Evolutionary conservation across 495 filamentous ascomycete species (phyloP).

Genomic region (Baudoinia panamericana): DNA sequence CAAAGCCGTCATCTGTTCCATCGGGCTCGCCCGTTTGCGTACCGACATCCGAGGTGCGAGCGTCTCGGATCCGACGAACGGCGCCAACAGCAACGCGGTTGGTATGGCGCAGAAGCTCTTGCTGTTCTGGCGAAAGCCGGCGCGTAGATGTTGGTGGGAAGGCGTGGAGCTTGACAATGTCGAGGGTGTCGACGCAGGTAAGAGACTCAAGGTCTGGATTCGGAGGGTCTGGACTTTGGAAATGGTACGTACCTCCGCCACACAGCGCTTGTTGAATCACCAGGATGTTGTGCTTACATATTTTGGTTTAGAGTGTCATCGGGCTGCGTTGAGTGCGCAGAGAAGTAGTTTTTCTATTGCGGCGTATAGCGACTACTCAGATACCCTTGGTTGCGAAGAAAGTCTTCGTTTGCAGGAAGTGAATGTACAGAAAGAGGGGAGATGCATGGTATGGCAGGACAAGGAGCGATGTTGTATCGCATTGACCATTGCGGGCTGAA

Average conservation of each 20-base stretch:
- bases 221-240: conserved; percentile 95
- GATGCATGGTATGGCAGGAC: too few species aligned
- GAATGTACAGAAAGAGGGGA: too few species aligned
- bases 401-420: too few species aligned
- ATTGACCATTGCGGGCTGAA: too few species aligned
- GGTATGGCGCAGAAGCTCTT: conserved; percentile 98
- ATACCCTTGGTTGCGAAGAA: too few species aligned
- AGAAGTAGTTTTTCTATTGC: too few species aligned
- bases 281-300: background rate
- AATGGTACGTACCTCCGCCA: conserved; percentile 50
- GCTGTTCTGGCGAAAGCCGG: conserved; percentile 96
- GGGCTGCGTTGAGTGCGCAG: conserved; percentile 26
- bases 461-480: too few species aligned
- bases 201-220: conserved; percentile 96
- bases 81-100: conserved; percentile 50
- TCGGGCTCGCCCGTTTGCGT: conserved; percentile 81
- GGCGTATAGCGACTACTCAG: too few species aligned
- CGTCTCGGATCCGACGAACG: too few species aligned
- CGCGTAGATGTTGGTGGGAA: conserved; percentile 97
- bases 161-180: conserved; percentile 84
- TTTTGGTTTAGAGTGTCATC: conserved; percentile 25
- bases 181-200: conserved; percentile 82
- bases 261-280: background rate
- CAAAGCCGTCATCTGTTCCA: conserved; percentile 94
- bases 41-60: conserved; percentile 65